Evolutionary conservation across 2,329 filamentous ascomycete genomes (phyloP).

Genomic region (Colletotrichum sp.): DNA sequence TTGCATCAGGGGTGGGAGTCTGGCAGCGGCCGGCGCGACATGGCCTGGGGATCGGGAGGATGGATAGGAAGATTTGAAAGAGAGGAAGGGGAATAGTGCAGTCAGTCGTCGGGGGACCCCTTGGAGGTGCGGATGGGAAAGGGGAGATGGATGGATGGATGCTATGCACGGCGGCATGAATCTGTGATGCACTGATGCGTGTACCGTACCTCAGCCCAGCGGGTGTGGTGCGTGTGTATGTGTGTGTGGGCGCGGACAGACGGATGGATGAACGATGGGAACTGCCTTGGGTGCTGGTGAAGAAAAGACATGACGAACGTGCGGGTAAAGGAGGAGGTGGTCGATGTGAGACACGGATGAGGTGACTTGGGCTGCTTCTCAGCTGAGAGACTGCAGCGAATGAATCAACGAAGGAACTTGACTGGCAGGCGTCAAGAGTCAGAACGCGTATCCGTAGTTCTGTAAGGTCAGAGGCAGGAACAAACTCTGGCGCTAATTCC

Average conservation of each 20-base stretch:
- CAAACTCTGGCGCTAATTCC: background rate
- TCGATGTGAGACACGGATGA: background rate
- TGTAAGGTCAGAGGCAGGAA: background rate
- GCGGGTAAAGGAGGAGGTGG: background rate
- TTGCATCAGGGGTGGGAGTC: background rate
- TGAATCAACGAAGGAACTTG: background rate
- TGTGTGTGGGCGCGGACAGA: background rate
- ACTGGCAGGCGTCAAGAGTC: background rate
- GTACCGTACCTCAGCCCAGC: background rate
- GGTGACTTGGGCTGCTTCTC: background rate
- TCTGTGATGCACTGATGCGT: background rate
- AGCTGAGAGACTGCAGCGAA: background rate
- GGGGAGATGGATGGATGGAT: background rate
- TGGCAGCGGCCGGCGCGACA: background rate
- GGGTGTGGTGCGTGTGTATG: background rate
- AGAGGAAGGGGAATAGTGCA: background rate
- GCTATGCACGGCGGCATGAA: background rate
- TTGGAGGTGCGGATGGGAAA: background rate
- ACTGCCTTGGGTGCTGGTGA: background rate
- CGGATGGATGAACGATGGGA: background rate
- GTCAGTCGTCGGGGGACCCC: background rate
- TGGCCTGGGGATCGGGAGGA: slow-evolving; percentile 2
- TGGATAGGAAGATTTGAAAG: background rate
- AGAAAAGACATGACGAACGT: background rate
- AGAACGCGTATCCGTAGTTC: background rate